Conservation (phyloP, 139 green algal species). For the Chlamydomonas sp. region DNA sequence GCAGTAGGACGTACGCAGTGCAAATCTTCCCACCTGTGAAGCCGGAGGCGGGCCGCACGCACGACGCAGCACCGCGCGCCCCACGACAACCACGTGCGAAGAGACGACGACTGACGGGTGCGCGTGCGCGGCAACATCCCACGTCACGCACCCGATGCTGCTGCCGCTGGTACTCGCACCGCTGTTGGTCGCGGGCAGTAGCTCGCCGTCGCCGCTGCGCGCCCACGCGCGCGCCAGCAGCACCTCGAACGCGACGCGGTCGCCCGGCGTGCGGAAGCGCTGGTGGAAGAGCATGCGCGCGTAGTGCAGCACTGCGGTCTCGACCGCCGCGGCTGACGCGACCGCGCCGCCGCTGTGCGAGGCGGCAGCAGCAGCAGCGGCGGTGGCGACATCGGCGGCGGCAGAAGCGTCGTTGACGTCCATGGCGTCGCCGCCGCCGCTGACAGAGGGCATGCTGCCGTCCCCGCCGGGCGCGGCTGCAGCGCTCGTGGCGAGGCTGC, state of each 20-base stretch:
- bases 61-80: no score
- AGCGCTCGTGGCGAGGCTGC: slow-evolving; percentile 59
- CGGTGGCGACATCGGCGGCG: slow-evolving; percentile 9
- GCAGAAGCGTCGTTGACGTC: not conserved
- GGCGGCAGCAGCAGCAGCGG: slow-evolving; percentile 12
- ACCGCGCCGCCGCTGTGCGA: not conserved
- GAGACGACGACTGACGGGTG: no score
- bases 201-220: no score
- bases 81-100: no score
- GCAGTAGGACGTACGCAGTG: no score
- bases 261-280: slow-evolving; percentile 63
- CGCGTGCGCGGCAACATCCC: no score
- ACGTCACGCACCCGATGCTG: no score
- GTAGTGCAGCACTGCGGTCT: slow-evolving; percentile 53
- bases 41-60: no score
- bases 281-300: slow-evolving; percentile 69
- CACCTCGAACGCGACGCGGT: slow-evolving; percentile 46
- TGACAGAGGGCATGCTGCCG: not conserved
- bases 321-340: slow-evolving; percentile 23
- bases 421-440: not conserved
- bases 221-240: slow-evolving; percentile 53
- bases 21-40: no score
- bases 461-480: slow-evolving; percentile 5
- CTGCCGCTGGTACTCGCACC: not conserved
- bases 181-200: no score